phyloP scores from a whole-genome alignment of 192 early-diverging fungal species.

The Neocallimastix lanati region DNA sequence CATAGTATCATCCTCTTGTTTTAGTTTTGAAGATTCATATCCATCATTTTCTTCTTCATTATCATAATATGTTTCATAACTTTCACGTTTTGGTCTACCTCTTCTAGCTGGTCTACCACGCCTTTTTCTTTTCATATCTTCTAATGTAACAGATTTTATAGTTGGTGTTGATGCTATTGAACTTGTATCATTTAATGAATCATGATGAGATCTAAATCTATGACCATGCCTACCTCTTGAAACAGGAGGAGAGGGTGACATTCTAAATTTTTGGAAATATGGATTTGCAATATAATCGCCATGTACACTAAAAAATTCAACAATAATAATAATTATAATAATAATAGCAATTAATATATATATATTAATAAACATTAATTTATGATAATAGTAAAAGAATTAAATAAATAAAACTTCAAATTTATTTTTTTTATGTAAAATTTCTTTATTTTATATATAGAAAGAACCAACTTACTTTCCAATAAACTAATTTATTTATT shows the following conservation, averaged over 20 bases:
- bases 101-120: background rate
- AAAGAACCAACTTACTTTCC: too few species aligned
- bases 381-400: too few species aligned
- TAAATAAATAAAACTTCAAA: too few species aligned
- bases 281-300: background rate
- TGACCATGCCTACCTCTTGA: background rate
- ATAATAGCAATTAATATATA: too few species aligned
- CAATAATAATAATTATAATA: too few species aligned
- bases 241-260: background rate
- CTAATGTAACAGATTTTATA: background rate
- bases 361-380: too few species aligned
- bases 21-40: too few species aligned
- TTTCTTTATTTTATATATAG: too few species aligned
- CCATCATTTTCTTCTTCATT: background rate
- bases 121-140: background rate
- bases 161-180: background rate
- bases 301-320: background rate
- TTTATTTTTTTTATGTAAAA: too few species aligned
- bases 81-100: background rate
- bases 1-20: too few species aligned
- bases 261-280: background rate
- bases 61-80: background rate
- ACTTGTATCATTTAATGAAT: background rate
- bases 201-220: background rate
- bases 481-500: too few species aligned